Evolutionary conservation across 192 early-diverging fungal species (phyloP), one percentile per base, ranked within the genome.

Genomic region (Jimgerdemannia lactiflua): DNA sequence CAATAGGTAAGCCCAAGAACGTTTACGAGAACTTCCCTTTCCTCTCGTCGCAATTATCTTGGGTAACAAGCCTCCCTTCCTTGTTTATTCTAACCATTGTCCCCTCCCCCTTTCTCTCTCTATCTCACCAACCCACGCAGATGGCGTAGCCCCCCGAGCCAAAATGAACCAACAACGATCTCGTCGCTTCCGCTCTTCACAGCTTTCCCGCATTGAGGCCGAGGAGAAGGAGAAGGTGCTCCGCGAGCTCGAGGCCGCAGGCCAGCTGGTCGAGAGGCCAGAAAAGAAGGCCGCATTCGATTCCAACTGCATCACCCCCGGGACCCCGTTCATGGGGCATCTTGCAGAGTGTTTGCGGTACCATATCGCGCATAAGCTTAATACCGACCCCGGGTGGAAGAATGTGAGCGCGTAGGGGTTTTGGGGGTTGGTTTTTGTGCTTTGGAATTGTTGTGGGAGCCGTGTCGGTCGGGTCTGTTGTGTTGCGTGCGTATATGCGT

Each of bases 121-220:
- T n/a, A n/a, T n/a, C n/a, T n/a, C n/a, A n/a, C n/a, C n/a, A n/a
- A n/a, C n/a, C n/a, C n/a, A n/a, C n/a, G n/a, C 75, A 90, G 93
- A 95, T 75, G 97, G 98, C 29, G 98, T 99, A n/a, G 98, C 98
- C 2, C 98, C 98, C 64, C 89, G 98, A 29, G 98, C 98, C 20
- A 99, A 99, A 75, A 98, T 99, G 97, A 99, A 99, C 82, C 98
- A 99, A 80, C 98, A 99, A 77, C 92, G 98, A 29, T 94, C 97
- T 42, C 93, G 98, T 75, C 93, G 98, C 67, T 99, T 99, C 90
- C 91, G 96, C 40, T 92, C 97, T 3, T 91, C 96, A 9, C 94
- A 94, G 75, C 69, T 83, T 19, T 77, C 81, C 8, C 68, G 75
- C 29, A 49, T 71, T 40, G 81, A 83, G 39, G 69, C 64, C 18